Percentiles rank a stretch among this genome's conserved stretches.
Evolutionary conservation across 2,329 filamentous ascomycete genomes (phyloP).

Genomic region (Fusarium burgessii): DNA sequence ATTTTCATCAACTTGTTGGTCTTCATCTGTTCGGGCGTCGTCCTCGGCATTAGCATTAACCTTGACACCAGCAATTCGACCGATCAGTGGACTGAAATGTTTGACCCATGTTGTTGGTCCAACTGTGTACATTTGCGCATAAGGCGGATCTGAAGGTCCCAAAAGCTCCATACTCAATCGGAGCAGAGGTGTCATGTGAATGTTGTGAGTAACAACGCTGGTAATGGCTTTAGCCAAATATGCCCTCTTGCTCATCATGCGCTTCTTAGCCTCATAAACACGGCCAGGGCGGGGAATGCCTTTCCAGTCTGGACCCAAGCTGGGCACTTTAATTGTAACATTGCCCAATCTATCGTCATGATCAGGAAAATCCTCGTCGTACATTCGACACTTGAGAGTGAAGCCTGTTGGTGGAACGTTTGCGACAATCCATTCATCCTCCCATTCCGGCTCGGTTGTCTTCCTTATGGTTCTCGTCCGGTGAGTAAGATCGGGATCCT

Average conservation of each 20-base stretch:
- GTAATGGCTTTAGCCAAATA: conserved; percentile 79
- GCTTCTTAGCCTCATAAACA: conserved; percentile 81
- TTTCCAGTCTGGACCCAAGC: conserved; percentile 73
- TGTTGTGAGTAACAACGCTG: conserved; percentile 69
- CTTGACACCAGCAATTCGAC: conserved; percentile 80
- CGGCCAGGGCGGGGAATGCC: conserved; percentile 71
- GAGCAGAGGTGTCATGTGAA: conserved; percentile 77
- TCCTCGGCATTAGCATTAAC: conserved; percentile 70
- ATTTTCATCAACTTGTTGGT: conserved; percentile 35
- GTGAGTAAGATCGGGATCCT: conserved; percentile 80
- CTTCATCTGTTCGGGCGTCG: conserved; percentile 49
- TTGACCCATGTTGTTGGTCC: conserved; percentile 82
- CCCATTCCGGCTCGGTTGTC: conserved; percentile 82
- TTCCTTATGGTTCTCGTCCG: conserved; percentile 81
- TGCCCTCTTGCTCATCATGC: conserved; percentile 87
- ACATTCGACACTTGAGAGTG: conserved; percentile 84
- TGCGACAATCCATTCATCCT: conserved; percentile 87
- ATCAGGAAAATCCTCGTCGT: conserved; percentile 90
- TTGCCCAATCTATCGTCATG: conserved; percentile 90
- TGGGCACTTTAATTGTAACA: conserved; percentile 75
- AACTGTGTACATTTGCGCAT: conserved; percentile 80
- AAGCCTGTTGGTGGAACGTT: conserved; percentile 87
- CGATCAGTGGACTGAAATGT: conserved; percentile 91
- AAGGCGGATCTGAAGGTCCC: conserved; percentile 77
- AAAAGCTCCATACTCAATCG: conserved; percentile 82